These are phyloP conservation scores for Fraxinus dipetala DNA, from an alignment of 305 asterid genomes.

Conservation along the genomic window DNA sequence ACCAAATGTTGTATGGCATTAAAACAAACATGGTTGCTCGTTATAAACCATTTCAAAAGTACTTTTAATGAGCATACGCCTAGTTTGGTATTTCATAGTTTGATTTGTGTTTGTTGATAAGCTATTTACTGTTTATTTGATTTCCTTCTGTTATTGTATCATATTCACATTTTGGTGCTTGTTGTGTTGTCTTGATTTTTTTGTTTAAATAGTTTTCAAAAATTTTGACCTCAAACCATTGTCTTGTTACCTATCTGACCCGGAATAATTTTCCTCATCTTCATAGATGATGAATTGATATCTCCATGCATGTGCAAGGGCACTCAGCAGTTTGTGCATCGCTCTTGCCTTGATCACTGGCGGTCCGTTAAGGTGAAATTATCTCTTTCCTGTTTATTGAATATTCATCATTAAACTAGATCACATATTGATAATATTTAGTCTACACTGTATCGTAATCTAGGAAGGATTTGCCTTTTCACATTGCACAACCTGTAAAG, in stretches of 20 bases:
- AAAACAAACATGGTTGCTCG: neutral
- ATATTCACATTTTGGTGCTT: neutral
- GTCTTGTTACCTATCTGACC: neutral
- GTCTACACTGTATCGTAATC: constrained; percentile 4
- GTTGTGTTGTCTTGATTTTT: neutral
- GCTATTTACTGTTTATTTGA: neutral
- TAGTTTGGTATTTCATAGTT: neutral
- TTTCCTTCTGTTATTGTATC: neutral
- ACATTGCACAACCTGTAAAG: constrained; percentile 63
- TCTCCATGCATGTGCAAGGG: constrained; percentile 67
- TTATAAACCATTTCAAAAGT: neutral
- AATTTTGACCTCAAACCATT: neutral
- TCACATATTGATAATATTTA: neutral
- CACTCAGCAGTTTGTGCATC: constrained; percentile 63
- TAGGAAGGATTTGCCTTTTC: constrained; percentile 68
- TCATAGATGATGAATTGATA: constrained; percentile 45
- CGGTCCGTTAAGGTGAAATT: constrained; percentile 51
- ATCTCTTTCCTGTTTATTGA: neutral
- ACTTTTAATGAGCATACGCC: neutral
- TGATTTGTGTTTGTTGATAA: neutral
- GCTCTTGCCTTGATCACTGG: constrained; percentile 64
- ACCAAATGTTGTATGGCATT: neutral
- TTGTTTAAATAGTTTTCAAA: neutral
- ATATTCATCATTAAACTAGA: neutral
- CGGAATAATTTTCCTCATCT: constrained; percentile 3